Base-by-base conservation (phyloP, 495 filamentous ascomycete genomes). In the Podospora comata region DNA sequence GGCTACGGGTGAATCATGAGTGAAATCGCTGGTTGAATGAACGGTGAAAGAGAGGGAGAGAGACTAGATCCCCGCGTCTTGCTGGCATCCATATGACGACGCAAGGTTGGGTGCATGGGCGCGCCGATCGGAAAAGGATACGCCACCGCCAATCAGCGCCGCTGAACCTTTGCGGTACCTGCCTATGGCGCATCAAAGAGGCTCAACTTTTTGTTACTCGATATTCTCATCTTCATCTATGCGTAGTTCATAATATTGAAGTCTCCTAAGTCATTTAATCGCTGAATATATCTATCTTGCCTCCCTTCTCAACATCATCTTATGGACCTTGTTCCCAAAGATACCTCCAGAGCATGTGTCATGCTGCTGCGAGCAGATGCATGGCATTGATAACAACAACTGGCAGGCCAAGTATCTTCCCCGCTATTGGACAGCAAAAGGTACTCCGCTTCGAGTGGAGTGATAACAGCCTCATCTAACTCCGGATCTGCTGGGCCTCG, bases 61-160 rank as follows among this genome's bases (percentile, higher is more conserved):
- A 61, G 5, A 7, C 59, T 20, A 61, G 59, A 61, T 48, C 30
- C n/a, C 59, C 61, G 61, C 34, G 53, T 60, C 30, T 54, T 11
- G 23, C 16, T 57, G 59, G 60, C 65, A 56, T 60, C 57, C 64
- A 59, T 60, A 70, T 70, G 68, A 70, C 68, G 68, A 70, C 27
- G 59, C 64, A 56, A 23, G 58, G 28, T 32, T 19, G 63, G 68
- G 53, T 63, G 62, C 64, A 44, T 34, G 53, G 53, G 56, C 30
- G 23, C 39, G 56, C 61, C 13, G 67, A 61, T 64, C 62, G 62
- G 55, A 65, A 39, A 5, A 15, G 20, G 64, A 34, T 32, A 60
- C 62, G 57, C 64, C 64, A 66, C 59, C 64, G 58, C 64, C 64
- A 64, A 70, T 66, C 64, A 66, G n/a, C 15, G 28, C 28, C 55